Percentiles rank a stretch among this genome's conserved stretches.
Conservation (phyloP, 805 yeast species). For the Candida bentonensis region DNA sequence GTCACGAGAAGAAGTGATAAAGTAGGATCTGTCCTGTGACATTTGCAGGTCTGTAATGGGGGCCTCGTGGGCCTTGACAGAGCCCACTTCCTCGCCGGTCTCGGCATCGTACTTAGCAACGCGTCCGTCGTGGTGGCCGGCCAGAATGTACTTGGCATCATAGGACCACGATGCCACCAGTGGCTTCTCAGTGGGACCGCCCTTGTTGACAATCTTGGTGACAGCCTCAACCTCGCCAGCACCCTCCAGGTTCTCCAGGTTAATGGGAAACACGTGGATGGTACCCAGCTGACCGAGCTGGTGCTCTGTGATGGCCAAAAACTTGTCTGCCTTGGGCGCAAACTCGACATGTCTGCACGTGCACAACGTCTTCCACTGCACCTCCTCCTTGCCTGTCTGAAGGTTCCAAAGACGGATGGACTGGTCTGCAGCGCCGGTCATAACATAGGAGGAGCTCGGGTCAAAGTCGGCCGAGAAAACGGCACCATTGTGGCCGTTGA, state of each 20-base stretch:
- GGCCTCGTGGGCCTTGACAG: slow-evolving; percentile 58
- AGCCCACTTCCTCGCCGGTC: slow-evolving; percentile 55
- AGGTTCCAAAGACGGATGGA: slow-evolving; percentile 76
- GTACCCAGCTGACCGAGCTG: slow-evolving; percentile 85
- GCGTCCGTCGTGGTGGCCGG: slow-evolving; percentile 80
- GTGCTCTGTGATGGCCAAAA: slow-evolving; percentile 73
- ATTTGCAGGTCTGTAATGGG: slow-evolving; percentile 78
- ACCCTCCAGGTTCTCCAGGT: slow-evolving; percentile 30
- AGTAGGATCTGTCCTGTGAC: slow-evolving; percentile 73
- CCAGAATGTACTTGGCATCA: slow-evolving; percentile 57
- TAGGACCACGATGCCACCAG: slow-evolving; percentile 82
- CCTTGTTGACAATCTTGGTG: slow-evolving; percentile 4
- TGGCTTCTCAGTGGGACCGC: slow-evolving; percentile 32
- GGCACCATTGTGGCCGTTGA: slow-evolving; percentile 81
- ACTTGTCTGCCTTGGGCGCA: slow-evolving; percentile 51
- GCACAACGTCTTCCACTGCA: slow-evolving; percentile 59
- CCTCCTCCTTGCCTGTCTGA: slow-evolving; percentile 59
- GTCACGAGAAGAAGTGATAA: slow-evolving; percentile 88
- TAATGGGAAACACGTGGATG: slow-evolving; percentile 51
- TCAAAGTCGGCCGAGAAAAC: slow-evolving; percentile 90
- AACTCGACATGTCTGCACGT: slow-evolving; percentile 90
- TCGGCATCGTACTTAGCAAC: slow-evolving; percentile 65
- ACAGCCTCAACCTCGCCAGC: slow-evolving; percentile 39
- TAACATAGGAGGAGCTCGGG: slow-evolving; percentile 46
- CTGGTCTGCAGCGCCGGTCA: slow-evolving; percentile 88